Evolutionary conservation across 176 grass and related monocot genomes (phyloP), one percentile per base, ranked within the genome.

Genomic region (Triticum monococcum): DNA sequence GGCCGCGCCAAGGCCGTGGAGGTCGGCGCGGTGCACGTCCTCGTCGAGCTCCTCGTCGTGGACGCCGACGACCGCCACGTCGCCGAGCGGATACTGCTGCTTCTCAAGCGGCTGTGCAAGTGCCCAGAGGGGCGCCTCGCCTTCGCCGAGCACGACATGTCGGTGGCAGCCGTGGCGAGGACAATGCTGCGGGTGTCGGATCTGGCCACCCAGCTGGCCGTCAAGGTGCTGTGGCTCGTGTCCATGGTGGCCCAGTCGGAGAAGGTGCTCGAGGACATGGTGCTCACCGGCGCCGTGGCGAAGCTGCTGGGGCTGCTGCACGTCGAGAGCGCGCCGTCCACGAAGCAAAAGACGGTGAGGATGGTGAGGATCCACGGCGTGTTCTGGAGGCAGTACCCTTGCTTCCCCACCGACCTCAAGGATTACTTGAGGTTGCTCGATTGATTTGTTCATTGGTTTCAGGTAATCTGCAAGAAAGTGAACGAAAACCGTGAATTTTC

Each of bases 31-130:
- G 87, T 98, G 59, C 78, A 87, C 71, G 85, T 93, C 33, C 64
- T 95, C 70, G 88, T 95, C 54, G 95, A 98, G 79, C 88, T 98
- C 75, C 89, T 98, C 50, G 89, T 91, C 20, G 89, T 91, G 18
- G 89, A 93, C n/a, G 85, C 92, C 36, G 80, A 71, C 61, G 80
- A 70, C 56, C 76, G 87, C 41, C 91, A 33, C 80, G 78, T 78
- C 61, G 87, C 89, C 17, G 95, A 98, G 85, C 84, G 88, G 64
- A 75, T 93, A 59, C 79, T 98, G n/a, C 80, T 98, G 17, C 77
- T 95, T 45, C 91, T 98, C 20, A 98, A 91, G 88, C 54, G 87
- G 48, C 84, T 98, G 80, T 98, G 95, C 77, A 88, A 93, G 83
- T 87, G 89, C 20, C 80, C 92, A 1, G 95, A 98, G 75, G 95